Base-by-base conservation (phyloP, 345 rosid species). In the Salix udensis region DNA sequence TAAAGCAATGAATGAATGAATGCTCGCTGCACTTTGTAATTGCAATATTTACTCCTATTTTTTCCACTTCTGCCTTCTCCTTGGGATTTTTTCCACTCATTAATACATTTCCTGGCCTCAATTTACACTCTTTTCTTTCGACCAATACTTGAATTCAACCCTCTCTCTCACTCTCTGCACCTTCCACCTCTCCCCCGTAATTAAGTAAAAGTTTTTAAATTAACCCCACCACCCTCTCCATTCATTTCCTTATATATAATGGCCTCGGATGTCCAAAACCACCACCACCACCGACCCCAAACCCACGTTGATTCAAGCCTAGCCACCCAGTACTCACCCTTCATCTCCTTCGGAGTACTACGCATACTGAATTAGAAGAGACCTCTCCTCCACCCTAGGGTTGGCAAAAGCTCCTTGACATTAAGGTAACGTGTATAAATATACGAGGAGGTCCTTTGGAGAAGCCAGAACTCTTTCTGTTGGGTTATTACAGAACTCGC, bases 181-280 rank as follows among this genome's bases (percentile, higher is more conserved):
- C 80, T 84, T 80, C 89, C 88, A 78, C 87, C 88, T 85, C 92
- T 85, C 85, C 80, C 84, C 87, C 89, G 70, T 83, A 86, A 91
- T 93, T 93, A 74, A 88, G 82, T 84, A 85, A 86, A 84, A 89
- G 89, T 87, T 92, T 90, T 86, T 89, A 84, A 81, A 23, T 83
- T 77, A 85, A 58, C 89, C 82, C 89, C 23, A 34, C 70, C 73
- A 82, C 85, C 73, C 88, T 76, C 88, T 73, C 76, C 53, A 72
- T 74, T 74, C 77, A 5, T 52, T 74, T 75, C 79, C 65, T 74
- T 85, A 82, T 89, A 87, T 89, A 88, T 88, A 87, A 89, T 83
- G 87, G 75, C 87, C 87, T 86, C 76, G 7, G 55, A 78, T 58
- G 76, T 64, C 73, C 84, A 81, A 78, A 75, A 46, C 72, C 76